Percentiles rank a stretch among this genome's conserved stretches.
These are phyloP conservation scores for Colletotrichum ledebouriae DNA, from an alignment of 2,329 filamentous ascomycete genomes.

Conservation along the genomic window DNA sequence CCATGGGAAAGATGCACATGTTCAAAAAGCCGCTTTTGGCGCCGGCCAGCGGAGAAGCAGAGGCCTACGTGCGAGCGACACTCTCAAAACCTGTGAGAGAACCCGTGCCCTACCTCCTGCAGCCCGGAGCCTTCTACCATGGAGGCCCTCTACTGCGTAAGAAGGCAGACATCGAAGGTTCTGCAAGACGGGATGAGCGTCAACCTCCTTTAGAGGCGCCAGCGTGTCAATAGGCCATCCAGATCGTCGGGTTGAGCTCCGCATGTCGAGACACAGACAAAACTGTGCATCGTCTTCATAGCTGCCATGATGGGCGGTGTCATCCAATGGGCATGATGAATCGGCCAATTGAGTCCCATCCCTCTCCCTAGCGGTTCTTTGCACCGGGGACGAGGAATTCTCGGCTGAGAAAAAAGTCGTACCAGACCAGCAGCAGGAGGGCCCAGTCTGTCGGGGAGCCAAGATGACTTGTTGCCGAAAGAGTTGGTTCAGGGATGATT, in stretches of 20 bases:
- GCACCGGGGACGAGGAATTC: slow-evolving; percentile 29
- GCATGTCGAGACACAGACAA: slow-evolving; percentile 23
- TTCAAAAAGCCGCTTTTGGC: slow-evolving; percentile 30
- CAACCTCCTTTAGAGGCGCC: background rate
- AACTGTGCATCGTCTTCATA: slow-evolving; percentile 10
- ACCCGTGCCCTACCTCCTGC: slow-evolving; percentile 3
- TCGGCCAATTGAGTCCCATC: slow-evolving; percentile 23
- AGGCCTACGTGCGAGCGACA: slow-evolving; percentile 7
- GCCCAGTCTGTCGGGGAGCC: slow-evolving; percentile 30
- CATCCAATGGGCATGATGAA: slow-evolving; percentile 17
- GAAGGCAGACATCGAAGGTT: slow-evolving; percentile 11
- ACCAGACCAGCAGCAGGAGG: slow-evolving; percentile 25
- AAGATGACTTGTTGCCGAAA: slow-evolving; percentile 24
- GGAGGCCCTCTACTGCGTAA: background rate
- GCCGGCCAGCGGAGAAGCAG: slow-evolving; percentile 12
- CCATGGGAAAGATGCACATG: background rate
- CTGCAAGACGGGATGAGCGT: slow-evolving; percentile 29
- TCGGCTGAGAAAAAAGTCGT: slow-evolving; percentile 30
- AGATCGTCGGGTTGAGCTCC: slow-evolving; percentile 21
- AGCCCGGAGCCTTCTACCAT: background rate
- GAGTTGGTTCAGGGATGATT: slow-evolving; percentile 37
- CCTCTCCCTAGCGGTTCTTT: slow-evolving; percentile 4
- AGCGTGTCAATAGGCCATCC: slow-evolving; percentile 29
- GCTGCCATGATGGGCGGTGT: background rate
- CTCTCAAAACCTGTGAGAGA: slow-evolving; percentile 3